Evolutionary conservation across 768 basidiomycete species (phyloP), one percentile per base, ranked within the genome.

Genomic region (Panus rudis): DNA sequence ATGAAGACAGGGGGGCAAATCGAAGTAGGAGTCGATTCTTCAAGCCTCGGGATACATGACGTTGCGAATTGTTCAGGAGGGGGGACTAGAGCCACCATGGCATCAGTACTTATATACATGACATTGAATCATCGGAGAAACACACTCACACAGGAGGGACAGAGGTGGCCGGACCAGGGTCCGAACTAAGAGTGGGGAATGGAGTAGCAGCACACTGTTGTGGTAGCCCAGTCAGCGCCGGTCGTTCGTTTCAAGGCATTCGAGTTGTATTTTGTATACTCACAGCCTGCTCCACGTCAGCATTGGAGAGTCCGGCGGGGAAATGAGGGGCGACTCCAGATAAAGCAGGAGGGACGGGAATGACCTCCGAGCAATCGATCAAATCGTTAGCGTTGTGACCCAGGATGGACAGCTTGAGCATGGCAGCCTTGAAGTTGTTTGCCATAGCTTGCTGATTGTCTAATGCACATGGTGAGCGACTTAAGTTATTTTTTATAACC

Each of bases 111-210:
- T n/a, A n/a, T n/a, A n/a, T n/a, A n/a, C n/a, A n/a, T n/a, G n/a
- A n/a, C n/a, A n/a, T n/a, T n/a, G n/a, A n/a, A n/a, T n/a, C n/a
- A n/a, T n/a, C n/a, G n/a, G n/a, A n/a, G n/a, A n/a, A n/a, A n/a
- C n/a, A n/a, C n/a, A n/a, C n/a, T n/a, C n/a, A n/a, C 54, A 62
- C 59, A 21, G 62, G 56, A 24, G 59, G 45, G 12, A 63, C 54
- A 23, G 60, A 52, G 16, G 54, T 61, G 19, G 41, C 52, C 24
- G 62, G 54, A 41, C 64, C 64, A 23, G 59, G 54, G 32, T 53
- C 45, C 17, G 61, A 55, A 30, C 54, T 40, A 32, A 67, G 58
- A 7, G 51, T 54, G 14, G 67, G 68, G 61, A 69, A 71, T 3
- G 64, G 45, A 34, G 61, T 44, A n/a, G 45, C 52, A 17, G 60